Evolutionary conservation across 2,329 filamentous ascomycete species (phyloP).

Genomic region (Fusarium tuaranense): DNA sequence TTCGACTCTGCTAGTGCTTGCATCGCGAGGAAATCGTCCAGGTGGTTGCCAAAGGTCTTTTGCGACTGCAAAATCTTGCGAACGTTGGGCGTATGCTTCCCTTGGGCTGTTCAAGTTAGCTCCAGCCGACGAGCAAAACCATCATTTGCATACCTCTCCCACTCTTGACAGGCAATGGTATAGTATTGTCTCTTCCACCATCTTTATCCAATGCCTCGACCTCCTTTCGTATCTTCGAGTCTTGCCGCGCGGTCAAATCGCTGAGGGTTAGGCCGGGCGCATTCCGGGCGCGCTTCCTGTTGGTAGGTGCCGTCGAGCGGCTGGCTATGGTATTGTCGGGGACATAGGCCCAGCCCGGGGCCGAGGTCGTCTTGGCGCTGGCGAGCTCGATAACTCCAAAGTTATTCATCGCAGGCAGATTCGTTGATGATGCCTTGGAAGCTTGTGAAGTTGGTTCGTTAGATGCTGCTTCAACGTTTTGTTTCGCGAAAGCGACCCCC

Average conservation of each 20-base stretch:
- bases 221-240: conserved; percentile 83
- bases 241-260: conserved; percentile 84
- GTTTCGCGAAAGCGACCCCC: not conserved
- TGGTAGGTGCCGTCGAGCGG: conserved; percentile 65
- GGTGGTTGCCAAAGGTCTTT: conserved; percentile 85
- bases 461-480: not conserved
- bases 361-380: conserved; percentile 73
- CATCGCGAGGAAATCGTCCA: conserved; percentile 81
- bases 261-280: conserved; percentile 63
- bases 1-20: conserved; percentile 58
- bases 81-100: conserved; percentile 75
- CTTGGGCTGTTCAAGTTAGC: conserved; percentile 50
- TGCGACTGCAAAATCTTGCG: conserved; percentile 83
- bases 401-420: conserved; percentile 63
- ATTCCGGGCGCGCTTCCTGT: conserved; percentile 79
- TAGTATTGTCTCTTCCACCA: conserved; percentile 77
- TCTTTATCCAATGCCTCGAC: conserved; percentile 87
- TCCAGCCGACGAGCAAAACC: not conserved
- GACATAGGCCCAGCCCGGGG: conserved; percentile 94
- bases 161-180: conserved; percentile 72
- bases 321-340: conserved; percentile 74
- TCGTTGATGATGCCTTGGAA: not conserved
- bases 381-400: conserved; percentile 88
- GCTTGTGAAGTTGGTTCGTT: conserved; percentile 5
- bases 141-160: conserved; percentile 51